phyloP scores from a whole-genome alignment of 2,329 filamentous ascomycete species.

The Aspergillus ochraceus region DNA sequence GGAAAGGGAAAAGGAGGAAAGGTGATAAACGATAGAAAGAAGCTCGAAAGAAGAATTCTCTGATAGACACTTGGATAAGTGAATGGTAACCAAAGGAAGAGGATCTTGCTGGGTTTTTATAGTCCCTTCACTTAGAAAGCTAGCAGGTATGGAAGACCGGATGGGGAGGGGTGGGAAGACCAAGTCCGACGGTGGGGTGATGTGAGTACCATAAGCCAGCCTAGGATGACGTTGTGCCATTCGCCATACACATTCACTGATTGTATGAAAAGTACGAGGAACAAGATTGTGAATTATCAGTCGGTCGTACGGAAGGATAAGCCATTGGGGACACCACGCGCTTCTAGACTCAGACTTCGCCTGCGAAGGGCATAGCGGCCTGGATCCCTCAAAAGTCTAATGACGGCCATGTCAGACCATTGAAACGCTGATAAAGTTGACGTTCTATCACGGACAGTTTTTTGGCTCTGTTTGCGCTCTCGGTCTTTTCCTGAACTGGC shows the following conservation, averaged over 20 bases:
- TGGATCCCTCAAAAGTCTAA: not conserved
- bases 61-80: not conserved
- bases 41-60: not conserved
- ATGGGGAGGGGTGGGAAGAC: not conserved
- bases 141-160: not conserved
- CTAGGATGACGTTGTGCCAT: not conserved
- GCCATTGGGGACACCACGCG: not conserved
- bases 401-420: not conserved
- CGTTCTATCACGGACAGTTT: not conserved
- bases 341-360: not conserved
- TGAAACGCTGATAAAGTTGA: not conserved
- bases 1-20: not conserved
- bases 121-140: not conserved
- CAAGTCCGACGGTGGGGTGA: constrained; percentile 2
- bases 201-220: not conserved
- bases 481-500: not conserved
- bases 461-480: not conserved
- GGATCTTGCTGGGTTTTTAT: constrained; percentile 9
- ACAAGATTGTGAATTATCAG: not conserved
- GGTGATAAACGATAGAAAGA: not conserved
- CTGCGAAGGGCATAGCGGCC: not conserved
- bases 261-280: not conserved
- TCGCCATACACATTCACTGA: not conserved
- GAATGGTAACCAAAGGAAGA: not conserved
- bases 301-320: not conserved